A percentile compares a stretch with the other conserved stretches of the same genome.
Evolutionary conservation across 2,329 filamentous ascomycete species (phyloP).

Genomic region (Xylariales sp.): DNA sequence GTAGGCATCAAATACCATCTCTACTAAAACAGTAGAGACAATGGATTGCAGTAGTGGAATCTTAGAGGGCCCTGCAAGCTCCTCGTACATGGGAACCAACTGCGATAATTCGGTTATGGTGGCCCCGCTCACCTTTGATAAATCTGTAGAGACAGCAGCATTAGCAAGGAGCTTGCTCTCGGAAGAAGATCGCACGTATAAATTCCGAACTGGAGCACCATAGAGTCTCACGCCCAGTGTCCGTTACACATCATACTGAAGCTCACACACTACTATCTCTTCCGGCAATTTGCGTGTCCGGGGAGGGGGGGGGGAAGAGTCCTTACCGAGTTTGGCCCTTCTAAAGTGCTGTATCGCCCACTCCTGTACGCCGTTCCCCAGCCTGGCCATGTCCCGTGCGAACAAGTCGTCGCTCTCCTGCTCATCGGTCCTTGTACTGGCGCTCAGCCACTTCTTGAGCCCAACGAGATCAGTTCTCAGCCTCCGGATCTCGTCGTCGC

Average conservation of each 20-base stretch:
- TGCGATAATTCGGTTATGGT: constrained; percentile 27
- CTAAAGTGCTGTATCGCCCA: constrained; percentile 70
- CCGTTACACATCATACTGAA: no score
- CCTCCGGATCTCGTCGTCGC: constrained; percentile 52
- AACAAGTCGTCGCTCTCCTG: constrained; percentile 65
- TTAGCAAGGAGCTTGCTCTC: no score
- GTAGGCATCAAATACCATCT: constrained; percentile 57
- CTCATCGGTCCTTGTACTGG: constrained; percentile 56
- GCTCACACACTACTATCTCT: no score
- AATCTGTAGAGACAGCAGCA: background rate
- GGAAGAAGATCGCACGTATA: no score
- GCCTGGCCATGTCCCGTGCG: constrained; percentile 53
- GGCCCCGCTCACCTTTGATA: constrained; percentile 27
- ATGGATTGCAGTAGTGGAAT: constrained; percentile 60
- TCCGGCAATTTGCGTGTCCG: no score
- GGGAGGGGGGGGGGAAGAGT: background rate
- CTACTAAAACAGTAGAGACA: constrained; percentile 55
- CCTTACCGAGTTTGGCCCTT: constrained; percentile 52
- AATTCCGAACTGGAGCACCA: no score
- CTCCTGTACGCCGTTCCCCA: constrained; percentile 67
- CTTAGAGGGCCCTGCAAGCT: constrained; percentile 49
- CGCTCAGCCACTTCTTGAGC: constrained; percentile 69
- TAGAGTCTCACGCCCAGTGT: no score
- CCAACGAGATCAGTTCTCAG: constrained; percentile 59
- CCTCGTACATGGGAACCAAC: constrained; percentile 55